A percentile compares a stretch with the other conserved stretches of the same genome.
These are phyloP conservation scores for Hypomontagnella monticulosa DNA, from an alignment of 495 filamentous ascomycete genomes.

Conservation along the genomic window DNA sequence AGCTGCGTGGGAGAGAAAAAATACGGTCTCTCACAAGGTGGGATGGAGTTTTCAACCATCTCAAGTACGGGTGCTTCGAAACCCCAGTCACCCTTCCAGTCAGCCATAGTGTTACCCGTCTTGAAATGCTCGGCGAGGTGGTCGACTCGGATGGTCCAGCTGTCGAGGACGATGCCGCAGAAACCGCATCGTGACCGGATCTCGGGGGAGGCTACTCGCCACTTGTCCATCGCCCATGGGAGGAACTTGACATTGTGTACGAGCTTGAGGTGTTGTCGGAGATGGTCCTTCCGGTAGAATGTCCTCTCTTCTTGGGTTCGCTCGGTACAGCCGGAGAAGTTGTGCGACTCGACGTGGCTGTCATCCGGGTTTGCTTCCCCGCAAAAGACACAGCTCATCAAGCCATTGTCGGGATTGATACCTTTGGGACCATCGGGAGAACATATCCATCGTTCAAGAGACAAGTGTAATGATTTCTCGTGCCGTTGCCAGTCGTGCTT, in stretches of 20 bases:
- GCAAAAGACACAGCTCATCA: conserved; percentile 74
- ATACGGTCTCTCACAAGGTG: conserved; percentile 60
- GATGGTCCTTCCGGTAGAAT: conserved; percentile 86
- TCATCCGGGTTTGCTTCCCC: conserved; percentile 64
- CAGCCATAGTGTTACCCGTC: conserved; percentile 70
- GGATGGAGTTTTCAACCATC: conserved; percentile 72
- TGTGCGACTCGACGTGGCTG: conserved; percentile 74
- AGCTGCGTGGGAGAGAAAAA: conserved; percentile 24
- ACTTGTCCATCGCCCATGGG: conserved; percentile 70
- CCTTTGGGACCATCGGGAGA: conserved; percentile 70
- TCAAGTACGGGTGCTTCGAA: conserved; percentile 67
- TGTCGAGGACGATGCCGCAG: conserved; percentile 67
- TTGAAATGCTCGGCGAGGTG: conserved; percentile 77
- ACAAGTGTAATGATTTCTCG: conserved; percentile 82
- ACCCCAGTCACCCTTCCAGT: conserved; percentile 80
- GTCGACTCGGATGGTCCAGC: conserved; percentile 69
- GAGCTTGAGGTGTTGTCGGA: conserved; percentile 81
- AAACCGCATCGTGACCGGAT: conserved; percentile 78
- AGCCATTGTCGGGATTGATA: conserved; percentile 57
- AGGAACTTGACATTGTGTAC: conserved; percentile 75
- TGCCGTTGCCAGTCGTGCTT: conserved; percentile 89
- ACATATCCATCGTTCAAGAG: conserved; percentile 82
- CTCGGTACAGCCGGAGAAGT: conserved; percentile 73
- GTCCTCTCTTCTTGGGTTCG: conserved; percentile 72
- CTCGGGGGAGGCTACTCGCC: conserved; percentile 68